Conservation (phyloP, 2,329 filamentous ascomycete species). For the Thelonectria rubi region DNA sequence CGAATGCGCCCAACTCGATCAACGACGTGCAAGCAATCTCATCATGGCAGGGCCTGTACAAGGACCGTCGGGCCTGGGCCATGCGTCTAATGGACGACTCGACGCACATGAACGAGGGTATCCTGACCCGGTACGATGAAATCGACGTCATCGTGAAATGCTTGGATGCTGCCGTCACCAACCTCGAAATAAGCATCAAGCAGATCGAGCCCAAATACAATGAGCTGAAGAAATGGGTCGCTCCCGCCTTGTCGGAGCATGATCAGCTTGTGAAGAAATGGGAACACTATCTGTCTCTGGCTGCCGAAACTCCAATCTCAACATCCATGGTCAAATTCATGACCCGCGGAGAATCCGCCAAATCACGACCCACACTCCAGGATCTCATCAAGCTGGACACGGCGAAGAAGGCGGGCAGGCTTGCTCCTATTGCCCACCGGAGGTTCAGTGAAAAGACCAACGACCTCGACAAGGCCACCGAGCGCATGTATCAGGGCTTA, state of each 20-base stretch:
- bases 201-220: conserved; percentile 75
- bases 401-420: conserved; percentile 75
- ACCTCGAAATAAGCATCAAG: conserved; percentile 79
- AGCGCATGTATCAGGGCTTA: conserved; percentile 68
- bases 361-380: conserved; percentile 68
- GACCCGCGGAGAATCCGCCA: conserved; percentile 57
- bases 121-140: conserved; percentile 74
- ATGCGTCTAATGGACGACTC: conserved; percentile 75
- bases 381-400: conserved; percentile 81
- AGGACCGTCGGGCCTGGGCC: conserved; percentile 82
- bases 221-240: conserved; percentile 76
- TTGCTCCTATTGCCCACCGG: conserved; percentile 66
- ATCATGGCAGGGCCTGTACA: conserved; percentile 90
- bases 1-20: conserved; percentile 82
- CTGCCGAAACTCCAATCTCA: conserved; percentile 71
- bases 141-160: conserved; percentile 81
- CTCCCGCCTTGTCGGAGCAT: conserved; percentile 73
- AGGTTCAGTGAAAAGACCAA: conserved; percentile 68
- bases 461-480: conserved; percentile 68
- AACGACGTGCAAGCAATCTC: conserved; percentile 80
- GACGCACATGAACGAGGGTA: conserved; percentile 67
- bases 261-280: conserved; percentile 69
- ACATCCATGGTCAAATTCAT: conserved; percentile 73
- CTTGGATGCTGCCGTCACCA: conserved; percentile 85
- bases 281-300: conserved; percentile 73